Base-by-base conservation (phyloP, 352 stramenopile species). In the Phytopythium litorale region DNA sequence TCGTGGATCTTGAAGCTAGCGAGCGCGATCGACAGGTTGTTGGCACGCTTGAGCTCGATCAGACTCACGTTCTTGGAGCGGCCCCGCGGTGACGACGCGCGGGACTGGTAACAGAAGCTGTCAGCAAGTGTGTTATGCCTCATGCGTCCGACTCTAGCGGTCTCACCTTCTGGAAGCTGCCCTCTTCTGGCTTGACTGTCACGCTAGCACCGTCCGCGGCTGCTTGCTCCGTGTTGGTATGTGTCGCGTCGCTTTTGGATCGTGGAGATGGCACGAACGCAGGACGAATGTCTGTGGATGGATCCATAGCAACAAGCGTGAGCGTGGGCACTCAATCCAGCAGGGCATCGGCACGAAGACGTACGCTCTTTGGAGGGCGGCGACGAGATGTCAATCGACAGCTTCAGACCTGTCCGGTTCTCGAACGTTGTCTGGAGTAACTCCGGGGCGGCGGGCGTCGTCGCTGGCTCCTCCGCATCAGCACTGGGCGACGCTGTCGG, bases 1-100 rank as follows among this genome's bases (percentile, higher is more conserved):
- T 87, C 72, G 56, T 84, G 68, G 42, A 94, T 84, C 59, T 91
- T 91, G 76, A 92, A 94, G 40, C 76, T 91, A 9, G 82, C 71
- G 12, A 94, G 67, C 28, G 83, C 81, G 35, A 92, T 71, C 11
- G 84, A 77, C 2, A 94, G 58, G 57, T 94, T 94, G 53, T 94
- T 94, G 3, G 82, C 83, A 23, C 83, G 85, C 49, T 94, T 94
- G 30, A 87, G 54, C 12, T 94, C 85, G 32, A 94, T 80, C 28
- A 94, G 57, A 40, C 91, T 84, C 49, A 92, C 76, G 43, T 78
- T 90, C 65, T 87, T 90, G 32, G 78, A 84, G 28, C 87, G 87
- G 18, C 85, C 81, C 19, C 84, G 78, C 28, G 83, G 82, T 3
- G 85, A 94, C 0, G 79, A 89, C 15, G 78, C 76, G 13, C 85